Percentiles rank a stretch among this genome's conserved stretches.
Evolutionary conservation across 176 grass and related monocot genomes (phyloP).

Genomic region (Oryza rufipogon): DNA sequence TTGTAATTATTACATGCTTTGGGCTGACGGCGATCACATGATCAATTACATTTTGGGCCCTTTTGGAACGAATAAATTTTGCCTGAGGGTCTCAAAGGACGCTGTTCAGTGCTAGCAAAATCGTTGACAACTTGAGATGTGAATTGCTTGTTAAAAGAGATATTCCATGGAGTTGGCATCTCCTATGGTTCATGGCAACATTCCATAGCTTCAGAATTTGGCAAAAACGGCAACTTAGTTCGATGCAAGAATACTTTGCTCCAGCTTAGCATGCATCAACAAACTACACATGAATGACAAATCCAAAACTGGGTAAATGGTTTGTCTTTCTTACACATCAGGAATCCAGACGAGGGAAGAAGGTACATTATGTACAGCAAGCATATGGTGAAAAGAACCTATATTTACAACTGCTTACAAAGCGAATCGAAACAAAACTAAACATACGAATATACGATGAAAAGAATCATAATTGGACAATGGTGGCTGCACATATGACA

Average conservation of each 20-base stretch:
- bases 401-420: slow-evolving; percentile 37
- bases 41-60: too few species aligned
- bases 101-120: too few species aligned
- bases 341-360: background rate
- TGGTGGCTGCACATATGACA: background rate
- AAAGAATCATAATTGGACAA: slow-evolving; percentile 12
- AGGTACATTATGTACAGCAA: background rate
- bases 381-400: background rate
- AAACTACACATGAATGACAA: background rate
- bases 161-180: too few species aligned
- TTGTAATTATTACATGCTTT: too few species aligned
- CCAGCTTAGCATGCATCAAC: background rate
- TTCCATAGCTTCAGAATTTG: background rate
- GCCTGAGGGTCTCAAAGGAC: too few species aligned
- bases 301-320: background rate
- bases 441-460: background rate
- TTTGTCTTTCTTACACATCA: slow-evolving; percentile 9
- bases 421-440: slow-evolving; percentile 10
- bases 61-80: too few species aligned
- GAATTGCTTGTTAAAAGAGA: too few species aligned
- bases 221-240: background rate
- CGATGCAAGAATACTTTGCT: background rate
- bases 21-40: too few species aligned
- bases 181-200: background rate
- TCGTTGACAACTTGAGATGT: too few species aligned